Conservation (phyloP, 345 rosid genomes). For the Hibiscus mutabilis region DNA sequence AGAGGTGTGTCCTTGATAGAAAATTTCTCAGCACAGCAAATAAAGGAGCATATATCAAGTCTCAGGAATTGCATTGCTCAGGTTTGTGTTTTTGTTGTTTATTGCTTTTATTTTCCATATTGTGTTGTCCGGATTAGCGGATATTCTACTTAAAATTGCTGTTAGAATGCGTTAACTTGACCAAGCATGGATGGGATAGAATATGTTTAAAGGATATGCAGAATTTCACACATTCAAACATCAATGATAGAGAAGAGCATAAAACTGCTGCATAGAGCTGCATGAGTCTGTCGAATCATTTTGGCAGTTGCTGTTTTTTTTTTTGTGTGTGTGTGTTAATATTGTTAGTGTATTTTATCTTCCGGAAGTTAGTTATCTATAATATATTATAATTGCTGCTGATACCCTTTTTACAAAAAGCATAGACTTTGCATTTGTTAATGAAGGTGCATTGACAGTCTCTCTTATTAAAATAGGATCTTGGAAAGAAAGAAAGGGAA, state of each 20-base stretch:
- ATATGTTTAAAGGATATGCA: not conserved
- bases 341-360: not conserved
- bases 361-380: not conserved
- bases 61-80: slow-evolving; percentile 23
- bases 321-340: not conserved
- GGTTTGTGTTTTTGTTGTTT: slow-evolving; percentile 20
- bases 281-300: not conserved
- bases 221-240: not conserved
- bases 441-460: slow-evolving; percentile 8
- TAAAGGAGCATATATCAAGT: slow-evolving; percentile 37
- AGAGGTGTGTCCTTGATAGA: slow-evolving; percentile 37
- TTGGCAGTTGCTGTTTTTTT: not conserved
- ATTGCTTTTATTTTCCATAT: too few species aligned
- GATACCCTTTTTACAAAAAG: too few species aligned
- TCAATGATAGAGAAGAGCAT: not conserved
- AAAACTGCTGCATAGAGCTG: not conserved
- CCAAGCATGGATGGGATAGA: not conserved
- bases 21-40: slow-evolving; percentile 35
- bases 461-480: slow-evolving; percentile 18
- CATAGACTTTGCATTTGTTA: not conserved
- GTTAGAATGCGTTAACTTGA: not conserved
- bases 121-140: too few species aligned
- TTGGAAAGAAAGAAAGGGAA: slow-evolving; percentile 16
- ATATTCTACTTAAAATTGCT: too few species aligned
- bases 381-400: not conserved